These are phyloP conservation scores for Hericium alpestre DNA, from an alignment of 768 basidiomycete species.

Conservation along the genomic window DNA sequence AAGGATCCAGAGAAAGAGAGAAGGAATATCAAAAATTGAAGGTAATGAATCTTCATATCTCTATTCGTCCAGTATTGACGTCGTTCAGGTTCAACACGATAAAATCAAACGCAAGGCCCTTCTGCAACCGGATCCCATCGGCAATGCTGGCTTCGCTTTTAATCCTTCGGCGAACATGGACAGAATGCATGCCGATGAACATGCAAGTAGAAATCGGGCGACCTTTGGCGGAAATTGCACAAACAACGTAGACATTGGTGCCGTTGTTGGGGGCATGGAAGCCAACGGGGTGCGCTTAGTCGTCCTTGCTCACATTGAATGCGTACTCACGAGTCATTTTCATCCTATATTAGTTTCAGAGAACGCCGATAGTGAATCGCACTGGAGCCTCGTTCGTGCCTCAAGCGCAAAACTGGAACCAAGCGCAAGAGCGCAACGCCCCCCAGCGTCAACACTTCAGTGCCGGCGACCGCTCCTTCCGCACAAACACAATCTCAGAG, in stretches of 20 bases:
- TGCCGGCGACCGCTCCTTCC: constrained; percentile 15
- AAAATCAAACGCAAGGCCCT: constrained; percentile 76
- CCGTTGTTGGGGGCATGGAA: constrained; percentile 58
- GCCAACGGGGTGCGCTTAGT: constrained; percentile 39
- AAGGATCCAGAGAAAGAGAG: constrained; percentile 63
- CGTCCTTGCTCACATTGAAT: not conserved
- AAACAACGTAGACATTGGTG: constrained; percentile 35
- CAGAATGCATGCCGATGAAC: not conserved
- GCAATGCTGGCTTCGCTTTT: constrained; percentile 3
- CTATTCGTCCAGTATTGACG: not conserved
- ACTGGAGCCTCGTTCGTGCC: constrained; percentile 38
- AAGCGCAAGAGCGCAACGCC: constrained; percentile 11
- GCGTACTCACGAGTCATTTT: not conserved
- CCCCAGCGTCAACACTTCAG: not conserved
- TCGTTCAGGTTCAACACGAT: constrained; percentile 56
- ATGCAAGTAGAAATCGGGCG: constrained; percentile 7
- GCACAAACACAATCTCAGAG: constrained; percentile 18
- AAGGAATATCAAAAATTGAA: constrained; percentile 86
- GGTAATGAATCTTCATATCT: constrained; percentile 23
- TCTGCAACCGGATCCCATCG: constrained; percentile 26
- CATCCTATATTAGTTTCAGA: constrained; percentile 43
- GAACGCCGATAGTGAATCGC: constrained; percentile 55
- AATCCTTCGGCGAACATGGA: not conserved
- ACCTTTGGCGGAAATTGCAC: constrained; percentile 16
- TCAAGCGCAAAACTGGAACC: constrained; percentile 16